A percentile compares a stretch with the other conserved stretches of the same genome.
Evolutionary conservation across 2,329 filamentous ascomycete species (phyloP).

Genomic region (Pleomassaria siparia): DNA sequence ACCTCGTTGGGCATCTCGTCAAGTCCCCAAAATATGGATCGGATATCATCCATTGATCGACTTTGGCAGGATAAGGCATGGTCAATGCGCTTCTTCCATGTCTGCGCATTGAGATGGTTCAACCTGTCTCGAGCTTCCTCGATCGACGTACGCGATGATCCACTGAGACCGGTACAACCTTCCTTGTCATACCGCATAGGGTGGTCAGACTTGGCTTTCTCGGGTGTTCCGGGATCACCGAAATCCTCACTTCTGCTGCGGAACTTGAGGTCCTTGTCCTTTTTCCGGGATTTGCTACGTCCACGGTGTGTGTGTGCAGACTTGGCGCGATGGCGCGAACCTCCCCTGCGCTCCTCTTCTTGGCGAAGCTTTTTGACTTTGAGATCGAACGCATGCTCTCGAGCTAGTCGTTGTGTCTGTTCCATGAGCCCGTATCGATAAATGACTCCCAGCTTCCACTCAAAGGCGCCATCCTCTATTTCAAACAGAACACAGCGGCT

Average conservation of each 20-base stretch:
- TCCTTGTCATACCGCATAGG: slow-evolving; percentile 76
- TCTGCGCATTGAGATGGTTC: slow-evolving; percentile 78
- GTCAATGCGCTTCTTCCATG: slow-evolving; percentile 91
- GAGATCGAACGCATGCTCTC: slow-evolving; percentile 84
- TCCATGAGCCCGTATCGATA: slow-evolving; percentile 87
- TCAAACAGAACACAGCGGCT: slow-evolving; percentile 85
- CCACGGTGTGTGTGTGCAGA: slow-evolving; percentile 52
- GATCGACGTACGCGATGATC: slow-evolving; percentile 70
- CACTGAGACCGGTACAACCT: slow-evolving; percentile 70
- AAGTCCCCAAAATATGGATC: slow-evolving; percentile 77
- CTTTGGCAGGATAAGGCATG: slow-evolving; percentile 69
- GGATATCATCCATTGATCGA: slow-evolving; percentile 74
- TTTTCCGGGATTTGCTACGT: slow-evolving; percentile 39
- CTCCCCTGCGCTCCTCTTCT: slow-evolving; percentile 50
- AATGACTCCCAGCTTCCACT: slow-evolving; percentile 95
- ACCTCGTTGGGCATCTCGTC: slow-evolving; percentile 80
- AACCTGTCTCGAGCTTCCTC: slow-evolving; percentile 76
- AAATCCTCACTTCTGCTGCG: slow-evolving; percentile 45
- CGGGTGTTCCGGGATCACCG: slow-evolving; percentile 28
- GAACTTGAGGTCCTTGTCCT: slow-evolving; percentile 34
- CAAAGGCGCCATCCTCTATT: slow-evolving; percentile 92
- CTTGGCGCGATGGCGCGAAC: slow-evolving; percentile 54
- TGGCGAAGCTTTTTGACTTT: slow-evolving; percentile 86
- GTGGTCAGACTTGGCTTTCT: slow-evolving; percentile 43
- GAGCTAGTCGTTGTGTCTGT: slow-evolving; percentile 83